A percentile compares a stretch with the other conserved stretches of the same genome.
phyloP scores from a whole-genome alignment of 306 rosid species.

The Spatholobus suberectus region DNA sequence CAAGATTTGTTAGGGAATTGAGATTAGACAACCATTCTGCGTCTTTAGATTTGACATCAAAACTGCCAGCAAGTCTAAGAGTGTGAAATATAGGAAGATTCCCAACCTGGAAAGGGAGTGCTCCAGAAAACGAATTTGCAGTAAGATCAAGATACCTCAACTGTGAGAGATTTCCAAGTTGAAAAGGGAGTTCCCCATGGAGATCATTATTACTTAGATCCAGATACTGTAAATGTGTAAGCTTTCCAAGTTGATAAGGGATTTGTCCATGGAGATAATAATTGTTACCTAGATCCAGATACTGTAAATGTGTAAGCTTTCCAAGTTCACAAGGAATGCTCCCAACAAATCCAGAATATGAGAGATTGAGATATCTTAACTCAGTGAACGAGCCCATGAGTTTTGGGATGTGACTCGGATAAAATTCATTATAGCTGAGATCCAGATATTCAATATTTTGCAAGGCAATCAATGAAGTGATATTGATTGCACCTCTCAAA shows the following conservation, averaged over 20 bases:
- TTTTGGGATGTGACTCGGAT: background rate
- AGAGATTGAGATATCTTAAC: conserved; percentile 13
- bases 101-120: conserved; percentile 10
- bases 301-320: background rate
- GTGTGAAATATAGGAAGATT: background rate
- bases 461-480: background rate
- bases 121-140: background rate
- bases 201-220: background rate
- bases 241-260: conserved; percentile 7
- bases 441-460: background rate
- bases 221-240: background rate
- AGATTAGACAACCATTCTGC: background rate
- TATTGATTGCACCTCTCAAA: background rate
- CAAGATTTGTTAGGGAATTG: background rate
- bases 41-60: background rate
- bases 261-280: background rate
- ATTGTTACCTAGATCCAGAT: background rate
- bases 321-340: background rate
- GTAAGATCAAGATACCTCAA: background rate
- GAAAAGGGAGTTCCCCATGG: background rate
- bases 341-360: background rate
- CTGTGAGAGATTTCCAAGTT: background rate
- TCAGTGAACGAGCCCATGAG: background rate
- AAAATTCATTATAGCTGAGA: background rate
- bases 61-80: background rate